A percentile compares a stretch with the other conserved stretches of the same genome.
Evolutionary conservation across 2,329 filamentous ascomycete genomes (phyloP).

Genomic region (Ilyonectria sp.): DNA sequence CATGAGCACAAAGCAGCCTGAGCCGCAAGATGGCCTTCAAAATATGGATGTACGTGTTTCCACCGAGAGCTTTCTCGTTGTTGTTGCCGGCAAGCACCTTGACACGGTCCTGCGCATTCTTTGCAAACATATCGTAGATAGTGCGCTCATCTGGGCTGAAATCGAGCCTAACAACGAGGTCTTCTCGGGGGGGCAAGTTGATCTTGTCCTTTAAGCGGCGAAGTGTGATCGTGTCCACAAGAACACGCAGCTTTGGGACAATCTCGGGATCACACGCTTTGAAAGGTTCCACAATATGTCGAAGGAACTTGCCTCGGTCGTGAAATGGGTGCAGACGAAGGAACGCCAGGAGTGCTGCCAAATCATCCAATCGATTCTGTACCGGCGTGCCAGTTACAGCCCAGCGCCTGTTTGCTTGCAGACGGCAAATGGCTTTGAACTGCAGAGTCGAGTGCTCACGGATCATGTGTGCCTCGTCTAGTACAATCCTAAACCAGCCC

Average conservation of each 20-base stretch:
- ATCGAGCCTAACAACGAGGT: slow-evolving; percentile 80
- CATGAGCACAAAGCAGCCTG: slow-evolving; percentile 92
- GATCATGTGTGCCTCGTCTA: slow-evolving; percentile 96
- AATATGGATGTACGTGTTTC: slow-evolving; percentile 94
- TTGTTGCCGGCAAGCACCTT: slow-evolving; percentile 76
- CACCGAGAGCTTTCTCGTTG: slow-evolving; percentile 78
- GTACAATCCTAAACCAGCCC: slow-evolving; percentile 93
- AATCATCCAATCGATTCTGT: slow-evolving; percentile 92
- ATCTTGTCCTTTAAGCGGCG: slow-evolving; percentile 94
- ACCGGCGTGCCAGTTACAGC: slow-evolving; percentile 97
- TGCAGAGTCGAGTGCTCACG: slow-evolving; percentile 86
- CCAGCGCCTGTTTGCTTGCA: slow-evolving; percentile 89
- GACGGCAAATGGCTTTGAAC: slow-evolving; percentile 86
- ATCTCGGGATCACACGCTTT: slow-evolving; percentile 89
- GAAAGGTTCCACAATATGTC: slow-evolving; percentile 87
- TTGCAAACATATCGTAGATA: slow-evolving; percentile 88
- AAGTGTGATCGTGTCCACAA: slow-evolving; percentile 95
- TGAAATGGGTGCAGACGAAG: slow-evolving; percentile 89
- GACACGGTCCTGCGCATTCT: slow-evolving; percentile 85
- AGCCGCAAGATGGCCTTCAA: slow-evolving; percentile 92
- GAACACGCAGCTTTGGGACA: slow-evolving; percentile 85
- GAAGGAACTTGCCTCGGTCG: slow-evolving; percentile 80
- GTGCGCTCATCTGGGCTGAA: slow-evolving; percentile 83
- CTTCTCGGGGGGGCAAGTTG: slow-evolving; percentile 81
- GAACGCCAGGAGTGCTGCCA: slow-evolving; percentile 89